Base-by-base conservation (phyloP, 2,329 filamentous ascomycete genomes). In the Aureobasidium sp. region DNA sequence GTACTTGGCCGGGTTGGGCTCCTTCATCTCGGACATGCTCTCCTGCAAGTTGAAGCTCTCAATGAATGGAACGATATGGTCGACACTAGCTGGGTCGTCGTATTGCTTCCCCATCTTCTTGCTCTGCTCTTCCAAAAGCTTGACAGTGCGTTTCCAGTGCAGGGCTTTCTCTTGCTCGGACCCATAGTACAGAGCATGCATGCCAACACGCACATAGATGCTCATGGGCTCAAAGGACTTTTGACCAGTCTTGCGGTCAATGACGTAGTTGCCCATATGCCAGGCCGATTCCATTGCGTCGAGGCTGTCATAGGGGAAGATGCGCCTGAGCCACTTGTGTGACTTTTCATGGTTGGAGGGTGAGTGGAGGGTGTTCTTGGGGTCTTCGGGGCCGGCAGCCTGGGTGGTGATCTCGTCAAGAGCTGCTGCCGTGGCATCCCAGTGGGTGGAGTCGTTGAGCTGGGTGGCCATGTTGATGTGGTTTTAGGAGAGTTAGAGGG, bases 151-250 rank as follows among this genome's bases (percentile, higher is more conserved):
- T 52, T 73, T 66, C 70, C 69, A 75, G 37, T 76, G 73, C 41
- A 78, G 67, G 1, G 70, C 68, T 42, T 71, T 71, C 63, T 75
- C 71, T 64, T 78, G 74, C 57, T 70, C 67, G 27, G 68, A 70
- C 53, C 76, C 76, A 65, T 77, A 78, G 68, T 78, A 78, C 17
- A 78, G 70, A 34, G 76, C 66, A 62, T 78, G 75, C 75, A 77
- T 77, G 26, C 75, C 76, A 6, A 77, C 39, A 23, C 75, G 70
- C 42, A 77, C 75, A 64, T 77, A 77, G 63, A 77, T 72, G 62
- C 69, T 71, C 76, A 78, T 78, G 32, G 72, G 67, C 64, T 78
- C 76, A 61, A 75, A 78, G 6, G 66, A 66, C 68, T 75, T 77
- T 59, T 70, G 57, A n/a, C 75, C 73, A 0, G 75, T 77, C 50